phyloP scores from a whole-genome alignment of 306 rosid genomes.

The Sesbania bispinosa region DNA sequence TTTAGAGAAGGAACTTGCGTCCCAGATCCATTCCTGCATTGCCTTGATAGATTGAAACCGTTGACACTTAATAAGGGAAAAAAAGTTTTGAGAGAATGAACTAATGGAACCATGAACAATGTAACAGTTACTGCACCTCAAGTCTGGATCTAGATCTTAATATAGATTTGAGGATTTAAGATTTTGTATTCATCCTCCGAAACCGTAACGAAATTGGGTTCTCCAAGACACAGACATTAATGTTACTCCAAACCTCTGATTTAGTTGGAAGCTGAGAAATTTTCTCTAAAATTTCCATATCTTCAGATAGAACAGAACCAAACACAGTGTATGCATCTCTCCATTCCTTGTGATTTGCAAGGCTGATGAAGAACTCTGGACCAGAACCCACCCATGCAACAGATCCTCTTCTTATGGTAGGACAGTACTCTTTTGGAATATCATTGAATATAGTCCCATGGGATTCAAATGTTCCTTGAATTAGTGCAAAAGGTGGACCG shows the following conservation, averaged over 20 bases:
- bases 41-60: slow-evolving; percentile 3
- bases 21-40: not conserved
- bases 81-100: not conserved
- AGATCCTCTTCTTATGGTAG: slow-evolving; percentile 58
- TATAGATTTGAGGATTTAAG: slow-evolving; percentile 16
- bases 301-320: slow-evolving; percentile 63
- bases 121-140: not conserved
- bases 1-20: slow-evolving; percentile 3
- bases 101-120: not conserved
- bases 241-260: slow-evolving; percentile 48
- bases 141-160: not conserved
- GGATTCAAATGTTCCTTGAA: slow-evolving; percentile 52
- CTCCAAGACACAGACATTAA: slow-evolving; percentile 58
- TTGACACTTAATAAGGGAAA: not conserved
- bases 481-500: slow-evolving; percentile 50
- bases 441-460: slow-evolving; percentile 31
- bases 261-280: slow-evolving; percentile 57
- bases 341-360: slow-evolving; percentile 76
- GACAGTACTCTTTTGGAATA: slow-evolving; percentile 45
- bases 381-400: slow-evolving; percentile 86
- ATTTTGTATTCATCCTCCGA: slow-evolving; percentile 24
- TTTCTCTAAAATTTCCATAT: slow-evolving; percentile 60
- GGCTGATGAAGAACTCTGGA: slow-evolving; percentile 78
- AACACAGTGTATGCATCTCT: slow-evolving; percentile 56
- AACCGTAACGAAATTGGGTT: slow-evolving; percentile 45